Evolutionary conservation across 2,329 filamentous ascomycete species (phyloP).

Genomic region (Berkeleyomyces basicola): DNA sequence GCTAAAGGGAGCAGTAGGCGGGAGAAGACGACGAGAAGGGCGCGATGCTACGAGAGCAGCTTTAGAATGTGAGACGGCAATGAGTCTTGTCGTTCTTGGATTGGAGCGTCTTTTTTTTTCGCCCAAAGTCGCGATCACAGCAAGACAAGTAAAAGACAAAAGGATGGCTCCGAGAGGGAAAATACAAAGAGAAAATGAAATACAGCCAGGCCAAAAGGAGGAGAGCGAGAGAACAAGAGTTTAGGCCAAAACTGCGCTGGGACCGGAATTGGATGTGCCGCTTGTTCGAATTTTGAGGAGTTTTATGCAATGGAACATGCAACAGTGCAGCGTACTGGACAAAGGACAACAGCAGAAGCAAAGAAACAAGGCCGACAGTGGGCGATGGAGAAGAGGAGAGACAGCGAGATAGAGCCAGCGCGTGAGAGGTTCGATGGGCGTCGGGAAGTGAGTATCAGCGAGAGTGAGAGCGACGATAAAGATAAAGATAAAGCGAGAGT

Average conservation of each 20-base stretch:
- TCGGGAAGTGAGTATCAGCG: too few species aligned
- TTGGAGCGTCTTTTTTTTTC: too few species aligned
- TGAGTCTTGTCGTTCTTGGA: too few species aligned
- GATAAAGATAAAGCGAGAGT: neutral
- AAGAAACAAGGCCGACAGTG: neutral
- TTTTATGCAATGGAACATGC: neutral
- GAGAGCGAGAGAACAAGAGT: neutral
- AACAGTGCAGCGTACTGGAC: neutral
- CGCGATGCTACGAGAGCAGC: too few species aligned
- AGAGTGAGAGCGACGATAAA: too few species aligned
- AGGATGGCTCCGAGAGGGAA: neutral
- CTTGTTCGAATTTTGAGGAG: conserved; percentile 1
- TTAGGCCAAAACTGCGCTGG: conserved; percentile 2
- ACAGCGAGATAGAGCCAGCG: too few species aligned
- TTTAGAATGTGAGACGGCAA: too few species aligned
- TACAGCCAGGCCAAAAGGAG: neutral
- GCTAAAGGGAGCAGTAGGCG: neutral
- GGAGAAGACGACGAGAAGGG: neutral
- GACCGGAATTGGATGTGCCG: conserved; percentile 1
- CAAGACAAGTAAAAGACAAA: too few species aligned
- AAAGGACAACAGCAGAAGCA: neutral
- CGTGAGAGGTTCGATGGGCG: too few species aligned
- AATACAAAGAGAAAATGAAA: neutral
- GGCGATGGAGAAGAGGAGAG: neutral
- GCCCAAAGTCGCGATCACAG: too few species aligned